Base-by-base conservation (phyloP, 1,284 basidiomycete species). In the Cryptococcus maquisensis region DNA sequence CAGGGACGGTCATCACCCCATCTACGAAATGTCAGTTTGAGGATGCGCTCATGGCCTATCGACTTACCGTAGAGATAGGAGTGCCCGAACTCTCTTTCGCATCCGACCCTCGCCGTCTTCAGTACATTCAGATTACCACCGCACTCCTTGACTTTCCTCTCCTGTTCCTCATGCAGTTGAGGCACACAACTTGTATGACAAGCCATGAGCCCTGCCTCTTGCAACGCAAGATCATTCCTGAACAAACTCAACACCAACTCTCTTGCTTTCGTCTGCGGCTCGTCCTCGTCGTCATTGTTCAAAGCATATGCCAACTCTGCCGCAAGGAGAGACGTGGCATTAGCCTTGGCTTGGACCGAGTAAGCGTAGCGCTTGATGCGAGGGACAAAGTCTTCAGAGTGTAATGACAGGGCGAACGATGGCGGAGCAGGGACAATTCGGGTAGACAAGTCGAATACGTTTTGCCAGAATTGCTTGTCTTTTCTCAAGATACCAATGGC, bases 51-150 rank as follows among this genome's bases (percentile, higher is more conserved):
- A 39, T 21, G 24, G 8, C 20, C 24, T 12, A 5, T 10, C 13
- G n/a, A 54, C 67, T 56, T 37, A 67, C 65, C 77, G 70, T 90
- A 94, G 6, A 85, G 77, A 67, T 91, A 97, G 54, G 82, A 79
- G 54, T 88, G 84, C 2, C 93, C 93, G 61, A 86, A 90, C 38
- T 86, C 83, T 37, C 90, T 83, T 60, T 90, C 84, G 12, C 82
- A 79, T 10, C 81, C 65, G 2, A 86, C 82, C 28, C 82, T 81
- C 24, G 84, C 82, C 0, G 81, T 80, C 47, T 84, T 83, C 41
- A 93, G 75, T 1, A 57, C 54, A 20, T 68, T 68, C 43, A 79
- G 53, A 28, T 69, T 51, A 42, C 78, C 62, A 2, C 68, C 67
- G 8, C 70, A 68, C 47, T 49, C 56, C 23, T 48, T 36, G 21